Evolutionary conservation across 306 rosid species (phyloP).

Genomic region (Cicer bijugum): DNA sequence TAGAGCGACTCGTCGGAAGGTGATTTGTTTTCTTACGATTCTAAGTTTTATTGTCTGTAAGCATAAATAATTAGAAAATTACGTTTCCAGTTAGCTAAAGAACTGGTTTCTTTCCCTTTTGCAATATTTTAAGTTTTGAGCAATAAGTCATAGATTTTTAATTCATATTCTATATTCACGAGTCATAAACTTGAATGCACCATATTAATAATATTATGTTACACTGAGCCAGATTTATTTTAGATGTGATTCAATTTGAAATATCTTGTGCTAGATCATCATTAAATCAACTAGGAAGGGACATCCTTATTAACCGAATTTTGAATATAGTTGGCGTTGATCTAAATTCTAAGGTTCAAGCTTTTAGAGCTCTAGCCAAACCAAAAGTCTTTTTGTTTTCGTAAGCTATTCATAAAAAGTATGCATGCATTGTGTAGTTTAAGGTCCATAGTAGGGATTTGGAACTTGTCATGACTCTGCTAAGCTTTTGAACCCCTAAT

Average conservation of each 20-base stretch:
- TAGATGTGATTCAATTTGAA: constrained; percentile 9
- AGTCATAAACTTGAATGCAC: not conserved
- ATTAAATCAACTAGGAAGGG: constrained; percentile 9
- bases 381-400: not conserved
- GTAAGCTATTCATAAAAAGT: constrained; percentile 24
- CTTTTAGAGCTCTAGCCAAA: constrained; percentile 24
- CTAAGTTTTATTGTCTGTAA: not conserved
- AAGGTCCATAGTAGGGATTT: not conserved
- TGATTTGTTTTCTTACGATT: constrained; percentile 46
- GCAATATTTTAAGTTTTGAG: constrained; percentile 7
- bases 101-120: constrained; percentile 19
- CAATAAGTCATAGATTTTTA: not conserved
- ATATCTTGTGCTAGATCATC: constrained; percentile 31
- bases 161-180: constrained; percentile 5
- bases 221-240: constrained; percentile 10
- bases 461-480: constrained; percentile 23
- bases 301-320: not conserved
- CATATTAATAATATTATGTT: constrained; percentile 25
- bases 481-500: not conserved
- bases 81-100: constrained; percentile 1
- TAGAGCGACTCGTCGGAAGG: constrained; percentile 81
- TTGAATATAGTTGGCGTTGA: constrained; percentile 23
- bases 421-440: constrained; percentile 20
- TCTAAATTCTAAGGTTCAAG: constrained; percentile 1
- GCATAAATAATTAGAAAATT: constrained; percentile 8